These are phyloP conservation scores for Solanum hybrid DNA, from an alignment of 305 asterid species.

Conservation along the genomic window DNA sequence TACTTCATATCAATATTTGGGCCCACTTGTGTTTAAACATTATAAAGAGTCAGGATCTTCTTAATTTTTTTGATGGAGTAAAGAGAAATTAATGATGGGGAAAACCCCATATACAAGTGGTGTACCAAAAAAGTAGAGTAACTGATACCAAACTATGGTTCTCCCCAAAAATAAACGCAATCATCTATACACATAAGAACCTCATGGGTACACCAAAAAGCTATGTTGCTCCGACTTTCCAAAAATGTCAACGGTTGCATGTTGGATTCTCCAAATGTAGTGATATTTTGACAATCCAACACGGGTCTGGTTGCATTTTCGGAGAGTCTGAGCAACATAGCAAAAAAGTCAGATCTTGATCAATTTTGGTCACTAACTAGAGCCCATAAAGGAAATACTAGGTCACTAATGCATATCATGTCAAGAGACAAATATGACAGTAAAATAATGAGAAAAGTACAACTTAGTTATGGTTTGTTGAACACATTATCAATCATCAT, in stretches of 20 bases:
- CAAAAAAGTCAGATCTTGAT: not conserved
- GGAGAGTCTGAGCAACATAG: not conserved
- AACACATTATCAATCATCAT: not conserved
- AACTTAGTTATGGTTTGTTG: not conserved
- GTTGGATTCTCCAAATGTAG: not conserved
- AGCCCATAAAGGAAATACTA: not conserved
- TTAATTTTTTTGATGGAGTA: not conserved
- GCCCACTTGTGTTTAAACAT: not conserved
- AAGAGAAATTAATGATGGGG: not conserved
- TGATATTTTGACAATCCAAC: not conserved
- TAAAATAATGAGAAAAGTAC: not conserved
- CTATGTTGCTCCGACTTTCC: not conserved
- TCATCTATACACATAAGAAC: not conserved
- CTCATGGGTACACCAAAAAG: not conserved
- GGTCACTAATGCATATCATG: not conserved
- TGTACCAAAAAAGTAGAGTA: not conserved
- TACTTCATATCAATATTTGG: not conserved
- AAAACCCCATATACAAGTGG: not conserved
- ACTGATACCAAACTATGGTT: not conserved
- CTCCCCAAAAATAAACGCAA: not conserved
- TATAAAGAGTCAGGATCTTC: not conserved
- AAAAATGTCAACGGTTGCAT: not conserved
- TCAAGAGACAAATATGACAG: not conserved
- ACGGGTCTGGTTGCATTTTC: not conserved
- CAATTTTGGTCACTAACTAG: not conserved